These are phyloP conservation scores for Agrostemma githago DNA, from an alignment of 148 eudicot genomes.

Conservation along the genomic window DNA sequence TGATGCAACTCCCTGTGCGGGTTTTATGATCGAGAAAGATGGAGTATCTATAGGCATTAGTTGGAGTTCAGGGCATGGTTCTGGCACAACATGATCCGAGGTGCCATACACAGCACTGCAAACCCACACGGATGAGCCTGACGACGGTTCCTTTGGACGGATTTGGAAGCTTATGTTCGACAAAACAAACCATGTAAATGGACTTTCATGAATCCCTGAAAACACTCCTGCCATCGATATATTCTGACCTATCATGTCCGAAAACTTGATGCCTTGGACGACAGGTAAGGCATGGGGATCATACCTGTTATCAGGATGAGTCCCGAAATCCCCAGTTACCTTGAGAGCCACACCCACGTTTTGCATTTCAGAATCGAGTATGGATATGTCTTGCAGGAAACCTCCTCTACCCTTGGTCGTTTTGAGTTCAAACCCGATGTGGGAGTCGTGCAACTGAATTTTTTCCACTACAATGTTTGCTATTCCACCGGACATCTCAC, in stretches of 20 bases:
- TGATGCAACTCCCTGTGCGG: not conserved
- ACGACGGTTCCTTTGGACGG: not conserved
- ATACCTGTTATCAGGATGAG: slow-evolving; percentile 8
- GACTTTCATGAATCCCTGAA: slow-evolving; percentile 1
- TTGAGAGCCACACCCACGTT: slow-evolving; percentile 10
- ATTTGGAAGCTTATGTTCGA: slow-evolving; percentile 2
- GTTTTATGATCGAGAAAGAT: not conserved
- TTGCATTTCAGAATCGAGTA: not conserved
- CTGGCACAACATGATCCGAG: not conserved
- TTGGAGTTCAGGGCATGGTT: slow-evolving; percentile 9
- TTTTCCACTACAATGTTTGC: not conserved
- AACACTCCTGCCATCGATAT: not conserved
- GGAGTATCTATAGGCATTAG: not conserved
- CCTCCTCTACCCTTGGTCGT: slow-evolving; percentile 11
- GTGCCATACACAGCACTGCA: not conserved
- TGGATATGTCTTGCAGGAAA: not conserved
- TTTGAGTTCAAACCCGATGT: slow-evolving; percentile 1
- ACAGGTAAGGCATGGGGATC: slow-evolving; percentile 2
- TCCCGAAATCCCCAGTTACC: slow-evolving; percentile 1
- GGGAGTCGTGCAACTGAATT: not conserved
- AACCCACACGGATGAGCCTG: not conserved
- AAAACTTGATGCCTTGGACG: slow-evolving; percentile 1
- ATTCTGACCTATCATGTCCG: not conserved
- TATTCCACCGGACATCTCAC: slow-evolving; percentile 16
- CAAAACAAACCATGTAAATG: slow-evolving; percentile 12